phyloP scores from a whole-genome alignment of 2,329 filamentous ascomycete genomes.

The Aspergillus udagawae region DNA sequence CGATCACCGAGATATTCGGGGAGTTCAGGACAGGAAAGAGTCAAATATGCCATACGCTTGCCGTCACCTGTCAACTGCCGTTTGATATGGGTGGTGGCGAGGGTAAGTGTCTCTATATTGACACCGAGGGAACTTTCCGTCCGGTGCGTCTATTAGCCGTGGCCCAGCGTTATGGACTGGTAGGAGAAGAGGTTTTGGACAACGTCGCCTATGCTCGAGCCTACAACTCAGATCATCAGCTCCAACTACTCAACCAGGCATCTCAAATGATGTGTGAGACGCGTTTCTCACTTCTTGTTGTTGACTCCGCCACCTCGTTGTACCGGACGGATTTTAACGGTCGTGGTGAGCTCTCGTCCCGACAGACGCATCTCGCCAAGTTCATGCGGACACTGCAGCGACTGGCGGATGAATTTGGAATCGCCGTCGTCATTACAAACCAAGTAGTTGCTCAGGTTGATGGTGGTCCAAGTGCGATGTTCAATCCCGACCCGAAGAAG shows the following conservation, averaged over 20 bases:
- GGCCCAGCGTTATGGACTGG: constrained; percentile 88
- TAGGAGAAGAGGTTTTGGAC: constrained; percentile 94
- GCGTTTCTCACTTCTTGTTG: constrained; percentile 88
- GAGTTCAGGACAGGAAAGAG: constrained; percentile 98
- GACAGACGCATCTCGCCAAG: constrained; percentile 60
- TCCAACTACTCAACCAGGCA: constrained; percentile 90
- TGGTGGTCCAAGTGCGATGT: constrained; percentile 94
- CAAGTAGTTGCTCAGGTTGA: constrained; percentile 98
- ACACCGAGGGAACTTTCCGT: constrained; percentile 95
- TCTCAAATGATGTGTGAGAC: constrained; percentile 99
- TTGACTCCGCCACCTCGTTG: constrained; percentile 91
- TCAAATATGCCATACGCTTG: constrained; percentile 97
- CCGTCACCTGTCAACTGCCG: constrained; percentile 93
- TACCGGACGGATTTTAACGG: constrained; percentile 96
- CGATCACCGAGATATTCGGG: constrained; percentile 96
- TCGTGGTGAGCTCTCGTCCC: constrained; percentile 91
- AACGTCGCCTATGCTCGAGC: constrained; percentile 97
- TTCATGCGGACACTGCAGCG: constrained; percentile 48
- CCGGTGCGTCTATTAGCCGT: constrained; percentile 88
- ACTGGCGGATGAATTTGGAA: constrained; percentile 74
- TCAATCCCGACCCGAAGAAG: constrained; percentile 98
- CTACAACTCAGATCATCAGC: constrained; percentile 97
- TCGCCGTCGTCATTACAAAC: constrained; percentile 97
- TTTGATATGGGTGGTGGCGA: constrained; percentile 99
- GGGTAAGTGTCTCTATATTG: constrained; percentile 97